Evolutionary conservation across 1,284 basidiomycete species (phyloP), one percentile per base, ranked within the genome.

Genomic region (Ustilago sp.): DNA sequence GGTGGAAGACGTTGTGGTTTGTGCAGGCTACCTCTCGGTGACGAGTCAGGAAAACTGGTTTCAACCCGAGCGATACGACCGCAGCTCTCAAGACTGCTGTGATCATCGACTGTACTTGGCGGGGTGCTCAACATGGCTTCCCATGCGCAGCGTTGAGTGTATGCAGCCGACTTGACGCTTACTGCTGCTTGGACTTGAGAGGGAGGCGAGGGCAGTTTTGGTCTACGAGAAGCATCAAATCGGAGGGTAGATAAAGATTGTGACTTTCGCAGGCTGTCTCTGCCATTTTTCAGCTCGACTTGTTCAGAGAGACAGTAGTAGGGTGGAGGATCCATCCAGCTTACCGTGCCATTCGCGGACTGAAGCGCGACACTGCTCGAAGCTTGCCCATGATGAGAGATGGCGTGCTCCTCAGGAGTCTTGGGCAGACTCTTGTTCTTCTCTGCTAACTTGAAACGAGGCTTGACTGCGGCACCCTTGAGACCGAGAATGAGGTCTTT

Each of bases 1-100:
- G 74, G 74, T 8, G 74, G 74, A 31, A 76, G 23, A 15, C 55
- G 53, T 3, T 59, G 57, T 8, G 59, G 12, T 8, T 74, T 74
- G 47, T 28, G 23, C 4, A 51, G 45, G 28, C n/a, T 41, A 39
- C 50, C 43, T 34, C 43, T 64, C 36, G 51, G 43, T 2, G 68
- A 55, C 17, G 60, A 48, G n/a, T 45, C 15, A 4, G 47, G 15
- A 13, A 41, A 3, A 28, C 2, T 45, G 31, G 5, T 41, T 28
- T 69, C 55, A 7, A 48, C 17, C 0, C 62, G 28, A 4, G 12
- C 39, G 2, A 31, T 23, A 11, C 28, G 19, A 31, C 36, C 51
- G 4, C n/a, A 48, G 34, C 63, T 59, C 7, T 45, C 52, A 15
- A 35, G 19, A 23, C 62, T 65, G 31, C 53, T 63, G 23, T 61